These are phyloP conservation scores for Bipolaris cookei DNA, from an alignment of 2,329 filamentous ascomycete species.

Conservation along the genomic window DNA sequence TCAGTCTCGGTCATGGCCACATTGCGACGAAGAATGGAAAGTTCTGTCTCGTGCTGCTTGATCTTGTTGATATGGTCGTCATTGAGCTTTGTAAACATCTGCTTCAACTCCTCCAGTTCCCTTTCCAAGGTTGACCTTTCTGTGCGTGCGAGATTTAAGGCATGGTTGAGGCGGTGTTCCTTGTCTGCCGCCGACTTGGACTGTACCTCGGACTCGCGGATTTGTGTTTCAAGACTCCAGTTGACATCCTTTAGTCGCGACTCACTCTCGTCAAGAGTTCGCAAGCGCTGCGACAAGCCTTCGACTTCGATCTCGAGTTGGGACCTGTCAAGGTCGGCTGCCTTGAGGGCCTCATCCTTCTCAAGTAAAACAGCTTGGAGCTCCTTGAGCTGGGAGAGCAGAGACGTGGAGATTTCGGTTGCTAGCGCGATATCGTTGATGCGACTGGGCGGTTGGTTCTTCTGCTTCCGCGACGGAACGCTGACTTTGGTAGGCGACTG, in stretches of 20 bases:
- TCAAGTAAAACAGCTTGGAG: constrained; percentile 84
- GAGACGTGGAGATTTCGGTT: constrained; percentile 94
- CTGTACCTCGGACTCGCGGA: constrained; percentile 79
- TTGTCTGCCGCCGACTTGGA: constrained; percentile 79
- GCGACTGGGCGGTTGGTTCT: constrained; percentile 86
- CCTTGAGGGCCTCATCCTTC: constrained; percentile 84
- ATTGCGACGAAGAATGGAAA: constrained; percentile 82
- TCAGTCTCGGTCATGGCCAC: constrained; percentile 80
- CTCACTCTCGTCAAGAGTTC: constrained; percentile 88
- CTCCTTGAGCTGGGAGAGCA: constrained; percentile 92
- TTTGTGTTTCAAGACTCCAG: constrained; percentile 92
- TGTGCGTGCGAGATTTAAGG: constrained; percentile 69
- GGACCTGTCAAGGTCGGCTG: constrained; percentile 74
- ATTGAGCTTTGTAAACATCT: constrained; percentile 75
- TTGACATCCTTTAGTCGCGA: constrained; percentile 98
- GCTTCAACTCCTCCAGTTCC: constrained; percentile 88
- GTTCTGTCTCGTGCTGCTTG: constrained; percentile 87
- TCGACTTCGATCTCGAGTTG: constrained; percentile 83
- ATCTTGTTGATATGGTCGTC: constrained; percentile 79
- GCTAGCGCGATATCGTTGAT: constrained; percentile 97
- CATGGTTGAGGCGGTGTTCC: constrained; percentile 80
- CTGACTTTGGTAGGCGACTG: constrained; percentile 88
- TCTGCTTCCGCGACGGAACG: constrained; percentile 83
- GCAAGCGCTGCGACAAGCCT: constrained; percentile 77
- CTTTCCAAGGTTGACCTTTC: constrained; percentile 82